phyloP scores from a whole-genome alignment of 2,329 filamentous ascomycete species.

The Fusarium cicatricum region DNA sequence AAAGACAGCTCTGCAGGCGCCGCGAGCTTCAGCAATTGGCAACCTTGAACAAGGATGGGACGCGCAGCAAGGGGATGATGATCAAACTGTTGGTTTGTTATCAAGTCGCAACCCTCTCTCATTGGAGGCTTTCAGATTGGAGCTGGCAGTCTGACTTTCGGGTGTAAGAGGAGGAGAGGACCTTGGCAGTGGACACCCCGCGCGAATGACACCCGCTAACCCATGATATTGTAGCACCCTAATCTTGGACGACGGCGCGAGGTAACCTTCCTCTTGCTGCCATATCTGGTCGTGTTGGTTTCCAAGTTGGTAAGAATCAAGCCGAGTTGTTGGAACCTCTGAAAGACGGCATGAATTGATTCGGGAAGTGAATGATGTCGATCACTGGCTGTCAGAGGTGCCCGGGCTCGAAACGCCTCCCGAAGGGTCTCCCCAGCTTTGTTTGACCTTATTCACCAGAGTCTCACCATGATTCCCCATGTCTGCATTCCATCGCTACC shows the following conservation, averaged over 20 bases:
- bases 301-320: slow-evolving; percentile 22
- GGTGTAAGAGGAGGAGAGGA: slow-evolving; percentile 15
- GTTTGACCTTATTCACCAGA: slow-evolving; percentile 21
- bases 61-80: slow-evolving; percentile 23
- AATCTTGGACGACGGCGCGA: slow-evolving; percentile 4
- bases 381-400: slow-evolving; percentile 16
- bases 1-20: background rate
- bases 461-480: slow-evolving; percentile 3
- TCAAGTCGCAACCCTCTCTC: slow-evolving; percentile 7
- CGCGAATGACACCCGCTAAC: slow-evolving; percentile 14
- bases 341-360: background rate
- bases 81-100: slow-evolving; percentile 29
- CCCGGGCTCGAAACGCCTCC: slow-evolving; percentile 26
- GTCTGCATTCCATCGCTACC: slow-evolving; percentile 24
- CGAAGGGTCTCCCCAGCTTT: slow-evolving; percentile 22
- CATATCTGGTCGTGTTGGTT: slow-evolving; percentile 12
- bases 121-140: slow-evolving; percentile 19
- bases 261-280: background rate
- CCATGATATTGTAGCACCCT: background rate
- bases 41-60: slow-evolving; percentile 21
- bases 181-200: slow-evolving; percentile 33
- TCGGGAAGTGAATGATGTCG: slow-evolving; percentile 24
- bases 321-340: slow-evolving; percentile 1
- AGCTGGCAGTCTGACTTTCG: slow-evolving; percentile 12
- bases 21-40: background rate